Evolutionary conservation across 2,329 filamentous ascomycete species (phyloP).

Genomic region (Verticillium isaacii): DNA sequence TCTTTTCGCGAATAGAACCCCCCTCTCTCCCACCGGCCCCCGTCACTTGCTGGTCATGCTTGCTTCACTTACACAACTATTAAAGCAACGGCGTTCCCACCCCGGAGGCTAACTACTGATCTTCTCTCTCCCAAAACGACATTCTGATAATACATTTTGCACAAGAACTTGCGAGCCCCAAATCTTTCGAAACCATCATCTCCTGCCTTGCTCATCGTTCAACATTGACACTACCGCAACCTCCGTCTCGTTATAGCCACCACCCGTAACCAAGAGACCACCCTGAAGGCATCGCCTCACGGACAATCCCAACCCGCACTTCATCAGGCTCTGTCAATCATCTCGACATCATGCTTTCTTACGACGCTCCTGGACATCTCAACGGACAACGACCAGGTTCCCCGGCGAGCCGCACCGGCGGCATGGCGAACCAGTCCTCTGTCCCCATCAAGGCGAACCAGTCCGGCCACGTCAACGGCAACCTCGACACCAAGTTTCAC

Average conservation of each 20-base stretch:
- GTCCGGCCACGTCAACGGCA: slow-evolving; percentile 19
- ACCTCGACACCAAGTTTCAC: slow-evolving; percentile 37
- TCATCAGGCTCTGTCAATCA: not conserved
- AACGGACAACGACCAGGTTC: slow-evolving; percentile 30
- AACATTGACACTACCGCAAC: not conserved
- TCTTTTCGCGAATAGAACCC: slow-evolving; percentile 5
- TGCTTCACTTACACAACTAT: not conserved
- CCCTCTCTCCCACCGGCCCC: not conserved
- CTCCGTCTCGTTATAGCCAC: not conserved
- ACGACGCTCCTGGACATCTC: slow-evolving; percentile 40
- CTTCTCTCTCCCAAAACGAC: not conserved
- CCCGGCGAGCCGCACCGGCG: slow-evolving; percentile 17
- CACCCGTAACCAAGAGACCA: not conserved
- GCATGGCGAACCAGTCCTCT: slow-evolving; percentile 1
- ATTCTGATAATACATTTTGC: not conserved
- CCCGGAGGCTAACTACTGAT: not conserved
- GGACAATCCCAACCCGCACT: not conserved
- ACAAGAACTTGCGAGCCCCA: not conserved
- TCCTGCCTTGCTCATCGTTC: not conserved
- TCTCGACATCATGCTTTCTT: slow-evolving; percentile 41
- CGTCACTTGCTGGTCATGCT: not conserved
- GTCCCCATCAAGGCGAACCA: not conserved
- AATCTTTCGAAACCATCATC: not conserved
- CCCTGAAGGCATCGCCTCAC: not conserved
- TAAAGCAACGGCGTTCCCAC: not conserved